phyloP scores from a whole-genome alignment of 2,329 filamentous ascomycete species.

The Mycosphaerella sp. region DNA sequence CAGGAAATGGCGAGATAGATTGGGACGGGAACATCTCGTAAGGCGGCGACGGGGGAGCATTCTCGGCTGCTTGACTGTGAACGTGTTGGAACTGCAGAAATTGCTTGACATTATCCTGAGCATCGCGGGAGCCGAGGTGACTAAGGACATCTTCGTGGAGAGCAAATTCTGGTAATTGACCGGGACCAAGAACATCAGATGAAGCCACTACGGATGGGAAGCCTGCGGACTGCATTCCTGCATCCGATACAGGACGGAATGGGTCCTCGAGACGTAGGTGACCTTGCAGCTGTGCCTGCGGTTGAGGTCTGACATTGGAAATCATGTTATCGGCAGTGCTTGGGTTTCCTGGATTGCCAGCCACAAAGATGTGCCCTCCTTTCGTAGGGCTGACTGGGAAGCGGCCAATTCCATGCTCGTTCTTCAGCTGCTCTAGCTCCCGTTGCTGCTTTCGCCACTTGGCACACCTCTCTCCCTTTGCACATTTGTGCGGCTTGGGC shows the following conservation, averaged over 20 bases:
- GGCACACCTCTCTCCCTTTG: constrained; percentile 77
- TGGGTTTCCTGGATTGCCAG: constrained; percentile 73
- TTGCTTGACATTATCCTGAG: constrained; percentile 87
- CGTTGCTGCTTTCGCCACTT: constrained; percentile 78
- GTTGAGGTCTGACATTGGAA: constrained; percentile 37
- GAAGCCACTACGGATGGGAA: constrained; percentile 77
- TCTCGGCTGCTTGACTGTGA: constrained; percentile 41
- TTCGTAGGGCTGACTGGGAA: constrained; percentile 57
- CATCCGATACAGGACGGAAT: constrained; percentile 65
- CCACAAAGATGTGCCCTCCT: constrained; percentile 66
- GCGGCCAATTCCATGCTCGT: constrained; percentile 52
- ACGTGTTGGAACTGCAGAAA: constrained; percentile 81
- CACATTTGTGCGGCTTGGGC: constrained; percentile 76
- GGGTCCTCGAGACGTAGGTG: constrained; percentile 20
- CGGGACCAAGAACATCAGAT: constrained; percentile 78
- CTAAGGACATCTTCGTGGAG: constrained; percentile 70
- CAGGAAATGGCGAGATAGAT: constrained; percentile 26
- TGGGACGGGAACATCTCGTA: constrained; percentile 23
- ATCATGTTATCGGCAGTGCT: constrained; percentile 53
- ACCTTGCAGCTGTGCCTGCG: constrained; percentile 32
- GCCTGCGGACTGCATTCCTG: constrained; percentile 26
- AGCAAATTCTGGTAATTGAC: constrained; percentile 54
- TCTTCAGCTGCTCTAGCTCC: constrained; percentile 66
- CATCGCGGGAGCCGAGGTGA: constrained; percentile 64
- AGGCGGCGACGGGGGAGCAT: constrained; percentile 63